These are phyloP conservation scores for Pleurotus pulmonarius DNA, from an alignment of 768 basidiomycete genomes.

Conservation along the genomic window DNA sequence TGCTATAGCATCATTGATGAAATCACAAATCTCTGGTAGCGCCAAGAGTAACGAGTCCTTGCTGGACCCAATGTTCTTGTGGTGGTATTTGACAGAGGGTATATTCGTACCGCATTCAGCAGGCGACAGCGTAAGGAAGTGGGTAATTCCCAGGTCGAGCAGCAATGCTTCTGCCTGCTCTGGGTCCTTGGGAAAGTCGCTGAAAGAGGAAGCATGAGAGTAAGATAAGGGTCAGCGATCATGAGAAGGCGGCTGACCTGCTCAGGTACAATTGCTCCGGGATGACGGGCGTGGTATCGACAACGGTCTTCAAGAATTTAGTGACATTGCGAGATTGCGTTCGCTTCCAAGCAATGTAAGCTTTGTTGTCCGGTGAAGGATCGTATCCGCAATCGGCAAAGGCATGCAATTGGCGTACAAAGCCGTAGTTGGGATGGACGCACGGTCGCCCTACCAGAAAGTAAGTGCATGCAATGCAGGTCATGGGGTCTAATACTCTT, in stretches of 20 bases:
- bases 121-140: conserved; percentile 53
- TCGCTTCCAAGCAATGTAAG: conserved; percentile 59
- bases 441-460: conserved; percentile 29
- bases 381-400: conserved; percentile 50
- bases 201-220: conserved; percentile 12
- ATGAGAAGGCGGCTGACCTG: conserved; percentile 31
- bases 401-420: conserved; percentile 54
- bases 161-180: conserved; percentile 49
- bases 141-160: conserved; percentile 46
- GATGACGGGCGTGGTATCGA: conserved; percentile 50
- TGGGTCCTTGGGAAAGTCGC: conserved; percentile 55
- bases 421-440: conserved; percentile 47
- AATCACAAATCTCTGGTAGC: conserved; percentile 42
- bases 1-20: conserved; percentile 38
- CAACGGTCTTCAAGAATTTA: conserved; percentile 45
- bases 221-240: neutral
- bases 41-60: conserved; percentile 40
- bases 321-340: conserved; percentile 49
- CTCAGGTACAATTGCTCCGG: conserved; percentile 46
- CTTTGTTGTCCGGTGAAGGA: conserved; percentile 34
- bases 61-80: conserved; percentile 37
- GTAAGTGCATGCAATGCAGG: conserved; percentile 11
- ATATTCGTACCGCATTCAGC: conserved; percentile 32
- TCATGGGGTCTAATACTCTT: conserved; percentile 12
- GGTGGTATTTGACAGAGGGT: conserved; percentile 32